These are phyloP conservation scores for Elaeis guineensis DNA, from an alignment of 176 grass and related monocot genomes.

Conservation along the genomic window DNA sequence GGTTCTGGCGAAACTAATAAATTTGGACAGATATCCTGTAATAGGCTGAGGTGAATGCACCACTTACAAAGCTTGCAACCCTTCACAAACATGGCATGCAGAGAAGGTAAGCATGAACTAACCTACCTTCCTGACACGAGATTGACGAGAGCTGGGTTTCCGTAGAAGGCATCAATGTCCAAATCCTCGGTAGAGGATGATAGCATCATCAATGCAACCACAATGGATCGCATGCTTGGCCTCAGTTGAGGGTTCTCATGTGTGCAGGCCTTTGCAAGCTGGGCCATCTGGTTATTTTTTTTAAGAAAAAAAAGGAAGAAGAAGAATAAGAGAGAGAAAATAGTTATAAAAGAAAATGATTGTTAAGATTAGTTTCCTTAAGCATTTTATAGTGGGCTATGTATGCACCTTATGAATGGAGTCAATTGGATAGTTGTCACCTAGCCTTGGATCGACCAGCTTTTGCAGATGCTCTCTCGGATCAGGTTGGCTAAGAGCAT, in stretches of 20 bases:
- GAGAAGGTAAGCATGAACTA: too few relatives aligned
- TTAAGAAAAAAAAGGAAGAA: too few relatives aligned
- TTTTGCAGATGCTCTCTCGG: neutral
- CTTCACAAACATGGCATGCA: too few relatives aligned
- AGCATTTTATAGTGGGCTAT: neutral
- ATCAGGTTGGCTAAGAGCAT: conserved; percentile 5
- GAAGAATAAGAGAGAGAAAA: neutral
- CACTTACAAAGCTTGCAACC: too few relatives aligned
- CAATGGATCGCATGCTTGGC: neutral
- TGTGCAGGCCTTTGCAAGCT: conserved; percentile 7
- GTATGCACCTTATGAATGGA: neutral
- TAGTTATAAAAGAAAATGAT: neutral
- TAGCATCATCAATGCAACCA: conserved; percentile 1
- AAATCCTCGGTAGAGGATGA: conserved; percentile 1
- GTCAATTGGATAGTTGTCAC: neutral
- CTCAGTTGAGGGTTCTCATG: neutral
- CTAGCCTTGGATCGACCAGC: neutral
- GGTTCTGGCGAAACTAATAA: too few relatives aligned
- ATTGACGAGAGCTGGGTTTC: neutral
- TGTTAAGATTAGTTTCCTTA: neutral
- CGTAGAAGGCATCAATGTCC: too few relatives aligned
- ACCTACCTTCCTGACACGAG: conserved; percentile 10
- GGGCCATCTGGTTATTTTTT: conserved; percentile 1
- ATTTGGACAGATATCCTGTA: too few relatives aligned
- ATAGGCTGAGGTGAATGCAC: too few relatives aligned